A percentile compares a stretch with the other conserved stretches of the same genome.
Conservation (phyloP, 2,329 filamentous ascomycete genomes). For the Meredithiella fracta region DNA sequence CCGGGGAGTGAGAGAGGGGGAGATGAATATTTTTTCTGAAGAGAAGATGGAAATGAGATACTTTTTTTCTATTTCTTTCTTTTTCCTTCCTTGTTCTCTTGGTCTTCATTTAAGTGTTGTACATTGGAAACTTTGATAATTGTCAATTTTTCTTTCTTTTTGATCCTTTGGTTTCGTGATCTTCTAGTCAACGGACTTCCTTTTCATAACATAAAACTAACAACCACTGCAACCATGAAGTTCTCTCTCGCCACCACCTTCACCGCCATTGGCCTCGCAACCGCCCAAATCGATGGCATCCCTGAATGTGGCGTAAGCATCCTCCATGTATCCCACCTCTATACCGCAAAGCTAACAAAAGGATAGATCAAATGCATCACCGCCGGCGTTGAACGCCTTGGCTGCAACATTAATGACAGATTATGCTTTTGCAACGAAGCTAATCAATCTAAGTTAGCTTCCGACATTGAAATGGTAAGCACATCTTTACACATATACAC, state of each 20-base stretch:
- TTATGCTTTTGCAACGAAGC: constrained; percentile 25
- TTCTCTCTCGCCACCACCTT: constrained; percentile 18
- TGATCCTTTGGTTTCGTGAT: background rate
- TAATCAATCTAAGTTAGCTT: constrained; percentile 21
- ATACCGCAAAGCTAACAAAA: background rate
- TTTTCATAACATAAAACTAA: too few relatives aligned
- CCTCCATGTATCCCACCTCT: background rate
- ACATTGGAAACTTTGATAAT: too few relatives aligned
- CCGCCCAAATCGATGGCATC: constrained; percentile 24
- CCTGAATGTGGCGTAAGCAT: constrained; percentile 27
- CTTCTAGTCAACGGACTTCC: background rate
- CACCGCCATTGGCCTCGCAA: constrained; percentile 19
- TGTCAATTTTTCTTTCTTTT: too few relatives aligned
- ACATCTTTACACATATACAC: constrained; percentile 17
- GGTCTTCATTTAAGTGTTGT: too few relatives aligned
- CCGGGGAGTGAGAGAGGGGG: too few relatives aligned
- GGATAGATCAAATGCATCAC: constrained; percentile 22
- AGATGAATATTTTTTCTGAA: too few relatives aligned
- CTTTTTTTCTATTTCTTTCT: constrained; percentile 3
- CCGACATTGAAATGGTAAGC: constrained; percentile 13
- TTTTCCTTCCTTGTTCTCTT: too few relatives aligned
- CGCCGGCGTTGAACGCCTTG: constrained; percentile 22
- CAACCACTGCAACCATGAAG: constrained; percentile 27
- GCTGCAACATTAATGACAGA: constrained; percentile 23
- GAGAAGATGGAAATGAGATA: background rate